Conservation (phyloP, 2,329 filamentous ascomycete species). For the Hirsutella minnesotensis region DNA sequence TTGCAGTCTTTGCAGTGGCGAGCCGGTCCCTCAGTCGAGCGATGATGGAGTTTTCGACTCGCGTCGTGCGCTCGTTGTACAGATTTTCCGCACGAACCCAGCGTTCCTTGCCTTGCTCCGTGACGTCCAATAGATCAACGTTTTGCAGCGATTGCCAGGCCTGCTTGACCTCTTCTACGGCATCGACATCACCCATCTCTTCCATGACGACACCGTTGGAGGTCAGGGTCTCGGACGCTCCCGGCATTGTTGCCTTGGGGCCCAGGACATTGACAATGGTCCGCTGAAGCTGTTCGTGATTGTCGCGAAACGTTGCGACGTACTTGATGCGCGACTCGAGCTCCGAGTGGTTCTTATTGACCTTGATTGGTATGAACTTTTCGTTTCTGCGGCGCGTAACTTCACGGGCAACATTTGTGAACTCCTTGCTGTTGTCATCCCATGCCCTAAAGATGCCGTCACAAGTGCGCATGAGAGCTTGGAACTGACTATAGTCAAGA, state of each 20-base stretch:
- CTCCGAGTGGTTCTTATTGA: conserved; percentile 74
- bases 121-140: conserved; percentile 88
- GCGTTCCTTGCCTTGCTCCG: conserved; percentile 73
- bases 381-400: conserved; percentile 88
- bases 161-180: conserved; percentile 88
- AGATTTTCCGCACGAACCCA: conserved; percentile 92
- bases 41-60: conserved; percentile 98
- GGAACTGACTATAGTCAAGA: conserved; percentile 84
- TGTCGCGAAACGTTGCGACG: conserved; percentile 86
- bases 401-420: conserved; percentile 93
- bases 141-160: conserved; percentile 91
- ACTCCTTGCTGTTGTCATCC: conserved; percentile 95
- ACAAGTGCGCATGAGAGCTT: conserved; percentile 69
- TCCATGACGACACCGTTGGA: conserved; percentile 64
- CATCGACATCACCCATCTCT: conserved; percentile 94
- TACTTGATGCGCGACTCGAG: conserved; percentile 88
- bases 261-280: conserved; percentile 97
- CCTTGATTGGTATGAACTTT: conserved; percentile 98
- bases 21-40: conserved; percentile 82
- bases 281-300: conserved; percentile 92
- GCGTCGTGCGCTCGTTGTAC: conserved; percentile 93
- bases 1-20: conserved; percentile 90
- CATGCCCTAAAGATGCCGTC: conserved; percentile 82
- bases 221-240: conserved; percentile 35
- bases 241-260: conserved; percentile 49